Conservation (phyloP, 169 alveolate species). For the Theileria parva region DNA sequence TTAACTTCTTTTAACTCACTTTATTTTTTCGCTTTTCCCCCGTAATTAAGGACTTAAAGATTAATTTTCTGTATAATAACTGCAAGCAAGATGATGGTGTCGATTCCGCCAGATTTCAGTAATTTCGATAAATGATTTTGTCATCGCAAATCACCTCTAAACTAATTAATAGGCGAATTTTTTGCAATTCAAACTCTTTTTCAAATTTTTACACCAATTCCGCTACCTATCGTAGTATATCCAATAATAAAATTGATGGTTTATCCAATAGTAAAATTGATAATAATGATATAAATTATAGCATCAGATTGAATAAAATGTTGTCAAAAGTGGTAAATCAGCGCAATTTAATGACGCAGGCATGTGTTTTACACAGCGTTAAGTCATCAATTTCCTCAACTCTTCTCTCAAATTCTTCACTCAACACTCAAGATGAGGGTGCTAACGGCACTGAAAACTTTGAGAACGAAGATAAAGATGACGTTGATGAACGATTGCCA, state of each 20-base stretch:
- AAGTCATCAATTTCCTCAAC: not conserved
- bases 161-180: not conserved
- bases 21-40: not conserved
- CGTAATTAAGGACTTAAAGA: not conserved
- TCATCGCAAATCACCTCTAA: slow-evolving; percentile 7
- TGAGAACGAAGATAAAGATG: slow-evolving; percentile 1
- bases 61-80: not conserved
- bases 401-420: not conserved
- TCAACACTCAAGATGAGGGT: not conserved
- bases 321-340: not conserved
- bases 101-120: slow-evolving; percentile 11
- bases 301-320: not conserved
- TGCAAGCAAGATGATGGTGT: not conserved
- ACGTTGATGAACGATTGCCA: not conserved
- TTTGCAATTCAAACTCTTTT: not conserved
- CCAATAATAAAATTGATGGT: not conserved
- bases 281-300: not conserved
- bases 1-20: not conserved
- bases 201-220: not conserved
- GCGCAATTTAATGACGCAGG: slow-evolving; percentile 5
- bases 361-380: slow-evolving; percentile 6
- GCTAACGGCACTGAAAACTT: not conserved
- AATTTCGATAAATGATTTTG: slow-evolving; percentile 7
- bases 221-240: not conserved
- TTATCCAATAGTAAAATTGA: not conserved